Evolutionary conservation across 176 grass and related monocot genomes (phyloP).

Genomic region (Typha latifolia): DNA sequence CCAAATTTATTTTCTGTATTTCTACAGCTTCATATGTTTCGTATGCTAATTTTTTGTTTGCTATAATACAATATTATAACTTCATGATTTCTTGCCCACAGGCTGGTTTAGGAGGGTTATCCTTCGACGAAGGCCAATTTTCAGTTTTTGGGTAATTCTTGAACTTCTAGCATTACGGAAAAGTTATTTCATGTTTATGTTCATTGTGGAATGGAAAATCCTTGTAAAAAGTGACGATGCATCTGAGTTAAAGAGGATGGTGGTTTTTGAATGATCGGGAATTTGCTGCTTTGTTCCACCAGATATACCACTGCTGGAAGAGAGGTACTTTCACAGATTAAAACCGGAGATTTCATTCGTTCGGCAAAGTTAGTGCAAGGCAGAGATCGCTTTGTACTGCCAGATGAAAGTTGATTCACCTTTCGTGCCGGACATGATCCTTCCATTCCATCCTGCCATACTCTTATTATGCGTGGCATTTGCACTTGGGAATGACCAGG

Average conservation of each 20-base stretch:
- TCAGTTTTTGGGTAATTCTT: conserved; percentile 77
- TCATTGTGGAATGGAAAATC: neutral
- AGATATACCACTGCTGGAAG: conserved; percentile 71
- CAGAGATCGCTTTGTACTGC: conserved; percentile 63
- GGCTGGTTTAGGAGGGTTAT: conserved; percentile 92
- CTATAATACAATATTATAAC: conserved; percentile 1
- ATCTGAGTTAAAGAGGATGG: neutral
- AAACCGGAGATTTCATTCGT: conserved; percentile 73
- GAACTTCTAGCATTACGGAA: neutral
- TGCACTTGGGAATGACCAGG: neutral
- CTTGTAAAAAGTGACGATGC: neutral
- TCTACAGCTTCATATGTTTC: neutral
- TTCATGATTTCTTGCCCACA: conserved; percentile 19
- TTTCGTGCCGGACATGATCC: neutral
- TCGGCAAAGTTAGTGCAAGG: conserved; percentile 80
- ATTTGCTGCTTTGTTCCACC: conserved; percentile 1
- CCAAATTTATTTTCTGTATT: too few species aligned
- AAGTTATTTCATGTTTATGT: neutral
- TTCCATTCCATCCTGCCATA: neutral
- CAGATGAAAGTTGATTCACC: conserved; percentile 49
- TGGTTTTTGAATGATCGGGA: neutral
- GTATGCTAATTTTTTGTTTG: neutral
- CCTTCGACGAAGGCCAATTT: conserved; percentile 98
- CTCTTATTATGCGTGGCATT: neutral
- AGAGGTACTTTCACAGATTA: conserved; percentile 80